These are phyloP conservation scores for Volvox reticuliferus DNA, from an alignment of 139 green algal species.

Conservation along the genomic window DNA sequence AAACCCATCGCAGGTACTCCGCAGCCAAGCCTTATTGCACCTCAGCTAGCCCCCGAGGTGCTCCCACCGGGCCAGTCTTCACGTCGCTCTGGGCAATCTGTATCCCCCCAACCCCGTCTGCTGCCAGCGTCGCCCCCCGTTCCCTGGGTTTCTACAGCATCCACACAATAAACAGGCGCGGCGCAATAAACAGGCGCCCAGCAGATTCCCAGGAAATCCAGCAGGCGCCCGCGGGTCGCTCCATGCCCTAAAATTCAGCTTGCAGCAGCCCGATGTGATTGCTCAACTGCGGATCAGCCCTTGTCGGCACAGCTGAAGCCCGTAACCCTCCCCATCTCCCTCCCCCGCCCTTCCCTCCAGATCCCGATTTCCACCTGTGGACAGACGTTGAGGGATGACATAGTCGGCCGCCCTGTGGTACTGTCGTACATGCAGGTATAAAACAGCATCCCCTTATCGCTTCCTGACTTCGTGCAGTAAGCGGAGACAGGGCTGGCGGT, in stretches of 20 bases:
- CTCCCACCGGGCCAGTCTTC: background rate
- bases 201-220: too few relatives aligned
- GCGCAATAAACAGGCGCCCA: too few relatives aligned
- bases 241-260: too few relatives aligned
- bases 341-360: too few relatives aligned
- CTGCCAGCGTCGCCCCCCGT: background rate
- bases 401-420: constrained; percentile 6
- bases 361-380: constrained; percentile 4
- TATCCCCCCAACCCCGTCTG: background rate
- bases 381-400: constrained; percentile 38
- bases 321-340: too few relatives aligned
- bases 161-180: too few relatives aligned
- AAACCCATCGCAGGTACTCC: too few relatives aligned
- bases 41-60: background rate
- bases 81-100: background rate
- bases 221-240: too few relatives aligned
- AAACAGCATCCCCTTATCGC: background rate
- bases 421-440: constrained; percentile 35
- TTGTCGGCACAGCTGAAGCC: too few relatives aligned
- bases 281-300: too few relatives aligned
- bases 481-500: background rate
- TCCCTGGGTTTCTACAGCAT: too few relatives aligned
- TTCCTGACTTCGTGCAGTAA: background rate
- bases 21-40: background rate
- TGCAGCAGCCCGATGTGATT: too few relatives aligned